Evolutionary conservation across 1,284 basidiomycete genomes (phyloP).

Genomic region (Ganoderma lingzhi): DNA sequence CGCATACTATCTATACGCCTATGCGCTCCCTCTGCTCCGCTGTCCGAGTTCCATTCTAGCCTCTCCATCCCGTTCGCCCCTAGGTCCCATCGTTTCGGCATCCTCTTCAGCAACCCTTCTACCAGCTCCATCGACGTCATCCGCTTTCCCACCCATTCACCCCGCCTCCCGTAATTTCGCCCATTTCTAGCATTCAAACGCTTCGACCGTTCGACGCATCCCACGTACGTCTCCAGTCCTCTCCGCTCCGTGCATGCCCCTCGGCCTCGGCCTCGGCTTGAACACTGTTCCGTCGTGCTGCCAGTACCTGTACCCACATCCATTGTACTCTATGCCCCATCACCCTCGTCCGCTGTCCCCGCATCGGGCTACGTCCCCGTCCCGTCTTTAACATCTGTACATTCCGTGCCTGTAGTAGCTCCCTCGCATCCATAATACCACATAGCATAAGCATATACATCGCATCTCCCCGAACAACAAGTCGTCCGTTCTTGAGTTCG

Average conservation of each 20-base stretch:
- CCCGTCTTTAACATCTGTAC: not conserved
- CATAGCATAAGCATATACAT: slow-evolving; percentile 11
- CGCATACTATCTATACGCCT: slow-evolving; percentile 31
- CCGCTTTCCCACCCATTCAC: slow-evolving; percentile 4
- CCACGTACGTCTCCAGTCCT: slow-evolving; percentile 5
- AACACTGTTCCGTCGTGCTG: slow-evolving; percentile 7
- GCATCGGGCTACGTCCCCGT: slow-evolving; percentile 8
- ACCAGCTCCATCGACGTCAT: not conserved
- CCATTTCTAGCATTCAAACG: not conserved
- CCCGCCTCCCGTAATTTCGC: slow-evolving; percentile 5
- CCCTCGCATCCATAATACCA: slow-evolving; percentile 11
- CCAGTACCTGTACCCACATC: slow-evolving; percentile 2
- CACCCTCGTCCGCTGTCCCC: slow-evolving; percentile 1
- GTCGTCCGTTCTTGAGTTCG: not conserved
- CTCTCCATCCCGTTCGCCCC: not conserved
- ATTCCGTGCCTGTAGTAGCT: slow-evolving; percentile 4
- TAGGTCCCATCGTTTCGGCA: slow-evolving; percentile 1
- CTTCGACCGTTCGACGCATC: slow-evolving; percentile 9
- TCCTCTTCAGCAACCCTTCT: not conserved
- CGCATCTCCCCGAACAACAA: not conserved
- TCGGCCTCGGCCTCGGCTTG: slow-evolving; percentile 4
- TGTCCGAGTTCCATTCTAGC: slow-evolving; percentile 7
- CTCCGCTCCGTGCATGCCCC: slow-evolving; percentile 7
- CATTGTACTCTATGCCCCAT: slow-evolving; percentile 9
- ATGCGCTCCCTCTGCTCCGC: slow-evolving; percentile 24